phyloP scores from a whole-genome alignment of 768 basidiomycete species.

The Cystofilobasidium bisporidii region DNA sequence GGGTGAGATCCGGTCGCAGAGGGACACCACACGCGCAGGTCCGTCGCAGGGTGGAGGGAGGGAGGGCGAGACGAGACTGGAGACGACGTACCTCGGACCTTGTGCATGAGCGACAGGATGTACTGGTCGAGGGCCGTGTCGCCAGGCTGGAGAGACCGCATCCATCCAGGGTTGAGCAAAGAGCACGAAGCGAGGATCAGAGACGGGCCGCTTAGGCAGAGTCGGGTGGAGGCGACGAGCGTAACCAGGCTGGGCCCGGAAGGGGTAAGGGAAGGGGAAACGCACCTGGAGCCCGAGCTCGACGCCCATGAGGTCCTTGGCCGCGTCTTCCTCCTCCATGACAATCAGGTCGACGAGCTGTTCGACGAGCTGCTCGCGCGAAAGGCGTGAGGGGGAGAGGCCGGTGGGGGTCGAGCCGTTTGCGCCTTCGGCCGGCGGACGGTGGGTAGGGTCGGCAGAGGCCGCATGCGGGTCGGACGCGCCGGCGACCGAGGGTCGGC shows the following conservation, averaged over 20 bases:
- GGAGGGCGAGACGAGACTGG: constrained; percentile 43
- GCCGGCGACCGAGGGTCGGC: not conserved
- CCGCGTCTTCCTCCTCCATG: constrained; percentile 65
- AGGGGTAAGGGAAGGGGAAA: constrained; percentile 44
- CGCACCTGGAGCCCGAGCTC: constrained; percentile 49
- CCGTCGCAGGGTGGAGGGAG: constrained; percentile 55
- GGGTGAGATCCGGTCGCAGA: no score
- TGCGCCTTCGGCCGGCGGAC: not conserved
- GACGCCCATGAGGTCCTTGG: constrained; percentile 46
- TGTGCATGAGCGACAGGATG: constrained; percentile 91
- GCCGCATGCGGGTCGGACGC: not conserved
- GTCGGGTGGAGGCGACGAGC: constrained; percentile 37
- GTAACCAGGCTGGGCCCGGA: not conserved
- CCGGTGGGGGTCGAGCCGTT: not conserved
- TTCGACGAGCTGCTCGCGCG: constrained; percentile 53
- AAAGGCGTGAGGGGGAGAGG: not conserved
- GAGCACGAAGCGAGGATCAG: not conserved
- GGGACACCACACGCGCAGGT: no score
- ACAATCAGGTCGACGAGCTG: constrained; percentile 62
- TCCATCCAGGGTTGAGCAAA: not conserved
- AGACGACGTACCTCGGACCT: constrained; percentile 70
- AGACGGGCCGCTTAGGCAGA: not conserved
- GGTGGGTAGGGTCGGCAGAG: not conserved
- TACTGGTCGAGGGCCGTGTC: constrained; percentile 56
- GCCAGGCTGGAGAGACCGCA: not conserved